These are phyloP conservation scores for Pythium grandisporangium DNA, from an alignment of 352 stramenopile genomes.

Conservation along the genomic window DNA sequence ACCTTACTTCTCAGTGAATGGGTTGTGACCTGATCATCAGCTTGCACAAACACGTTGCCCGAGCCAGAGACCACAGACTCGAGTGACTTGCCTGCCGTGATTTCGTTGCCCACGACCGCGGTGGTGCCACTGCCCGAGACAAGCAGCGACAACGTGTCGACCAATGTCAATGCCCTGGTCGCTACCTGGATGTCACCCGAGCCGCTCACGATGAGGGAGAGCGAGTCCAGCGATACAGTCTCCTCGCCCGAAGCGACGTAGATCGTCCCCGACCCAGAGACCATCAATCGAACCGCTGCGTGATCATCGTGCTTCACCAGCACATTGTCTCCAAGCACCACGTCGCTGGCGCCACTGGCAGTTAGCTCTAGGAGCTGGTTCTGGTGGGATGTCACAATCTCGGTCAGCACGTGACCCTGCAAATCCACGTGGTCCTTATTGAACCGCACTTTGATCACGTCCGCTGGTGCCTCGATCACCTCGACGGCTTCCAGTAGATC, in stretches of 20 bases:
- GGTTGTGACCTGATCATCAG: conserved; percentile 12
- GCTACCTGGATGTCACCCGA: conserved; percentile 20
- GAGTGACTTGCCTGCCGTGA: conserved; percentile 8
- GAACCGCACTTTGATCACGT: conserved; percentile 35
- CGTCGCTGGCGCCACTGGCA: conserved; percentile 24
- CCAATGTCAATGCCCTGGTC: conserved; percentile 9
- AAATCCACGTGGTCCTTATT: conserved; percentile 37
- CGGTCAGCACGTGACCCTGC: conserved; percentile 39
- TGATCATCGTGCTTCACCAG: neutral
- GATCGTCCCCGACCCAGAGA: conserved; percentile 3
- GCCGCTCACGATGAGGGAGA: conserved; percentile 21
- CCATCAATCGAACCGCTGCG: neutral
- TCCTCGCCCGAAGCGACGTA: conserved; percentile 13
- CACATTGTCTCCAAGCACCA: conserved; percentile 25
- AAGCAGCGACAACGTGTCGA: conserved; percentile 4
- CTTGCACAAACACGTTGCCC: conserved; percentile 8
- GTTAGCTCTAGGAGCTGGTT: conserved; percentile 24
- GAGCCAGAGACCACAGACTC: conserved; percentile 8
- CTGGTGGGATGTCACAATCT: conserved; percentile 28
- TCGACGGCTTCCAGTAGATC: conserved; percentile 35
- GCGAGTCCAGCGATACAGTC: conserved; percentile 21
- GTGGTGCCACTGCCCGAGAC: conserved; percentile 7
- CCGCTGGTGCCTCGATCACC: conserved; percentile 19
- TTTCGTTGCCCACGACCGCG: conserved; percentile 6
- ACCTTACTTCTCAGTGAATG: conserved; percentile 30